These are phyloP conservation scores for Globisporangium sylvaticum DNA, from an alignment of 352 stramenopile species.

Conservation along the genomic window DNA sequence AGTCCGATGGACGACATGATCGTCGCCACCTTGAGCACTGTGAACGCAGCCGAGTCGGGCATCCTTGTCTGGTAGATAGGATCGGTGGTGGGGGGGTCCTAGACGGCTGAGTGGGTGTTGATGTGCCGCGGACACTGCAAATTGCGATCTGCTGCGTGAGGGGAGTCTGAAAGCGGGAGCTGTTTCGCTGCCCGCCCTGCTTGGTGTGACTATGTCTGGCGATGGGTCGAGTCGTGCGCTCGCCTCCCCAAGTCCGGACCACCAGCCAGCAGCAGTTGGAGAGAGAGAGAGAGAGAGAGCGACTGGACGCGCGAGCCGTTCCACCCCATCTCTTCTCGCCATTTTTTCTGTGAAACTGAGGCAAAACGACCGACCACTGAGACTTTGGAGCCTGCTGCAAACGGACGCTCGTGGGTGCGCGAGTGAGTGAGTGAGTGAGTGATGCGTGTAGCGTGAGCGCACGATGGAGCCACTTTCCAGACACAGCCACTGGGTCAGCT, in stretches of 20 bases:
- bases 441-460: background rate
- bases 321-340: background rate
- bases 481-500: background rate
- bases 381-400: background rate
- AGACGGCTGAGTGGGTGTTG: background rate
- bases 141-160: background rate
- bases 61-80: no score
- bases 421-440: background rate
- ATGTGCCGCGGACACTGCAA: background rate
- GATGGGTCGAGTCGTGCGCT: background rate
- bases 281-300: background rate
- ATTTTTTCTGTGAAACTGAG: background rate
- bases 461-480: background rate
- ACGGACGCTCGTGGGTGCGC: background rate
- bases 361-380: slow-evolving; percentile 1
- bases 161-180: background rate
- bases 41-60: slow-evolving; percentile 7
- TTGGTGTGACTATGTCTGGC: background rate
- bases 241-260: background rate
- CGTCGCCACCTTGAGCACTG: slow-evolving; percentile 5
- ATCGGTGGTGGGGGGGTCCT: no score
- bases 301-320: background rate
- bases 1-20: slow-evolving; percentile 6
- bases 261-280: background rate
- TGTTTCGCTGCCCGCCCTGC: background rate